Base-by-base conservation (phyloP, 2,329 filamentous ascomycete genomes). In the Exophiala alcalophila region DNA sequence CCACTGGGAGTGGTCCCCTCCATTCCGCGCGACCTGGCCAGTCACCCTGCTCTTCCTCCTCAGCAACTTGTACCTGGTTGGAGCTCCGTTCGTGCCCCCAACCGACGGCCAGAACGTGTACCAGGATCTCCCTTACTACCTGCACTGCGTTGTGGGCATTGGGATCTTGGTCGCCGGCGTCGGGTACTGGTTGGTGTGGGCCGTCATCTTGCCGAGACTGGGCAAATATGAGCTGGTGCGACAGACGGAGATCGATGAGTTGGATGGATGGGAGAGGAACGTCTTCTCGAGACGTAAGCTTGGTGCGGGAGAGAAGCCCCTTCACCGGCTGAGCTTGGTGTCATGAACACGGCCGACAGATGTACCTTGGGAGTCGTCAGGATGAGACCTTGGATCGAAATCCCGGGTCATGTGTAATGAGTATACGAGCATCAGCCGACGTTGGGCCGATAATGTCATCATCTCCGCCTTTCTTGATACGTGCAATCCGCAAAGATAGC, bases 191-290 rank as follows among this genome's bases (percentile, higher is more conserved):
- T 33, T 74, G 4, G 49, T 73, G 5, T 77, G 73, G 73, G 70
- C 72, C 1, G 58, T 71, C 6, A 34, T 75, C 5, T 45, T 74
- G 46, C 73, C 73, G 1, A 64, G 65, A 36, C 34, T 62, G 18
- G 63, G 64, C 10, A 51, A 56, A 11, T 69, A 84, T 55, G 68
- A 76, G 53, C 66, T 84, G 7, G 68, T 78, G 2, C 70, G 74
- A 42, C 73, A 80, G 60, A 69, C 65, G 0, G 59, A 71, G 2
- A 61, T 82, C 5, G 75, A 79, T 47, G 69, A 76, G 28, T 10
- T 41, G 21, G 80, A 83, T 58, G 79, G 80, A 2, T 83, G 80
- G 80, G 78, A 79, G 53, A 66, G 75, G 21, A 77, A 66, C 40
- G 68, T 75, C 2, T 81, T 81, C 21, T 49, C 47, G 8, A 36